phyloP scores from a whole-genome alignment of 768 basidiomycete species.

The Filobasidium floriforme region DNA sequence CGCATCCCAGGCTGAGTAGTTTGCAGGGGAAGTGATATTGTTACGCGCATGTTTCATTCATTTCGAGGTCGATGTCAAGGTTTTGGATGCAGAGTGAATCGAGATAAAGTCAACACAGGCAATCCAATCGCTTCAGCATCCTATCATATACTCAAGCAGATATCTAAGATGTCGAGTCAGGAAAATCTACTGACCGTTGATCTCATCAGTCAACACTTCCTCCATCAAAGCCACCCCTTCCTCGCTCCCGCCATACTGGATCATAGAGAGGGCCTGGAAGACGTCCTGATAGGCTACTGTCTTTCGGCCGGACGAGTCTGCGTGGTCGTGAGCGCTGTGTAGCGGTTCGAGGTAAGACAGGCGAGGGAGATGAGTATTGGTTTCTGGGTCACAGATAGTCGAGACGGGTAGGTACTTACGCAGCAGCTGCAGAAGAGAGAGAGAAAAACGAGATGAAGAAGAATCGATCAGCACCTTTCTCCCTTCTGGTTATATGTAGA shows the following conservation, averaged over 20 bases:
- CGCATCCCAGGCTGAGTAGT: neutral
- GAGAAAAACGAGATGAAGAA: neutral
- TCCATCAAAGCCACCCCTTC: conserved; percentile 25
- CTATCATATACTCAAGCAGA: no score
- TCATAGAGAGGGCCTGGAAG: conserved; percentile 53
- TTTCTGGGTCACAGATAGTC: neutral
- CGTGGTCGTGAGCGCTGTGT: conserved; percentile 75
- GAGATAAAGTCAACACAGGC: no score
- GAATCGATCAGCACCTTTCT: no score
- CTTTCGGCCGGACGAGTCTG: conserved; percentile 73
- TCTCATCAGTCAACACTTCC: conserved; percentile 30
- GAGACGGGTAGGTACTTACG: conserved; percentile 43
- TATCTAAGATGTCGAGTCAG: no score
- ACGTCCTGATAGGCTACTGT: conserved; percentile 85
- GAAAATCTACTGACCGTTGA: conserved; percentile 38
- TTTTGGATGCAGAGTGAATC: neutral
- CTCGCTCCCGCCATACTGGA: conserved; percentile 39
- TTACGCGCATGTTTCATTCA: no score
- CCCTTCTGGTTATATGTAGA: no score
- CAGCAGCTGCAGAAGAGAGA: conserved; percentile 46
- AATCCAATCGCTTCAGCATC: no score
- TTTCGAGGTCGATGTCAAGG: no score
- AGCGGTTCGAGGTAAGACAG: no score
- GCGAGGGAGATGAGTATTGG: neutral
- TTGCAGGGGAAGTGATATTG: no score